Base-by-base conservation (phyloP, 306 rosid species). In the Lathyrus sativus region DNA sequence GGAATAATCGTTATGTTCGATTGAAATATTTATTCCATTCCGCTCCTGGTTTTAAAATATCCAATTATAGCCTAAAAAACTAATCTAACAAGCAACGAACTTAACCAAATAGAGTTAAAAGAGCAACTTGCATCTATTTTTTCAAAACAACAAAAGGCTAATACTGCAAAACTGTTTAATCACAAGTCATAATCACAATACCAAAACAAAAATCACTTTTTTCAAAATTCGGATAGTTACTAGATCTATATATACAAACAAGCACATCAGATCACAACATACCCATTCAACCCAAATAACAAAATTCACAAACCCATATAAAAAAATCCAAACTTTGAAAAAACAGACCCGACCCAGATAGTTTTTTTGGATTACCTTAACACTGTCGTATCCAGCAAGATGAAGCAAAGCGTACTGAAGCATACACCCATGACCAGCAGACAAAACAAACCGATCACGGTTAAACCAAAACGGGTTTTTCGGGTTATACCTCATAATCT, bases 371-470 rank as follows among this genome's bases (percentile, higher is more conserved):
- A 0, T 64, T 64, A 93, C 99, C 96, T 79, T 65, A 18, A 93
- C 88, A 37, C 97, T 88, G 50, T 93, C 97, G 73, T 82, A 93
- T 0, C 99, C 99, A 45, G 99, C 99, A 9, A 93, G 91, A 79
- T 90, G 97, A 38, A 93, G 96, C 69, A 93, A 74, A 70, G 99
- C 92, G 17, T 93, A 93, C 70, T 93, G 99, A 10, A 93, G 78
- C 99, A 93, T 93, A 79, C 99, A 93, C 0, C 99, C 99, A 35
- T 93, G 99, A 0, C 99, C 97, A 3, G 98, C 98, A 8, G 99
- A 93, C 71, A 93, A 39, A 12, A 93, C 89, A n/a, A 93, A 93
- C 19, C 99, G 87, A 75, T 93, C 99, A 65, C 99, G 87, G 77
- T 93, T 93, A 71, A 93, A 93, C 99, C 99, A 93, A 53, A 77